Base-by-base conservation (phyloP, 768 basidiomycete genomes). In the Leucosporidium scottii region DNA sequence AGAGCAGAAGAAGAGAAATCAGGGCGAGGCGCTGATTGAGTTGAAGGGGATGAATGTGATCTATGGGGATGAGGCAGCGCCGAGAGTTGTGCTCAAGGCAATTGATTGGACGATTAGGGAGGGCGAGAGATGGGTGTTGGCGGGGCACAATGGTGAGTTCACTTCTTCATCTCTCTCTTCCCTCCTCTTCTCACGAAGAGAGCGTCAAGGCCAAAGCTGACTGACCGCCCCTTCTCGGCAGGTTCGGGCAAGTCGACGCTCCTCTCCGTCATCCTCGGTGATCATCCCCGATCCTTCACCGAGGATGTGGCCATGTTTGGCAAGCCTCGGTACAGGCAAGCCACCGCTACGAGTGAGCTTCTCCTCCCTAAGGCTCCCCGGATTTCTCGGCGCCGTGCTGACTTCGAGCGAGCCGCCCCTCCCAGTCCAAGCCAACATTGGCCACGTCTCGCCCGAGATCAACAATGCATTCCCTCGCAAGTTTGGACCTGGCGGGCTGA, bases 201-300 rank as follows among this genome's bases (percentile, higher is more conserved):
- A 36, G 34, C 34, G n/a, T n/a, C n/a, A 34, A 34, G 34, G 5
- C 10, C 34, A 34, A 44, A 6, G 8, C 10, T 15, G 39, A 44
- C 15, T 44, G 39, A 44, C 39, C 34, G 5, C 12, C 39, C 39
- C 39, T 17, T 44, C 39, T 49, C 25, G 28, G 5, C 74, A 90
- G 90, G 94, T 55, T 92, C 91, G 0, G 94, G 94, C 21, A 99
- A 98, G 80, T 93, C 93, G 0, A 98, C 94, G 0, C 86, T 97
- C 9, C 82, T 97, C 27, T 86, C 93, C 23, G 78, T 97, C 36
- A 80, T 99, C 49, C 91, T 91, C 0, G 94, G 94, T 30, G 92
- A 94, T 76, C 94, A 98, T 77, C 94, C 94, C 0, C 90, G 92
- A 69, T 97, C 94, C 1, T 98, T 88, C 80, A 87, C 86, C 7